These are phyloP conservation scores for Strobilomyces echinocephalus DNA, from an alignment of 768 basidiomycete genomes.

Conservation along the genomic window DNA sequence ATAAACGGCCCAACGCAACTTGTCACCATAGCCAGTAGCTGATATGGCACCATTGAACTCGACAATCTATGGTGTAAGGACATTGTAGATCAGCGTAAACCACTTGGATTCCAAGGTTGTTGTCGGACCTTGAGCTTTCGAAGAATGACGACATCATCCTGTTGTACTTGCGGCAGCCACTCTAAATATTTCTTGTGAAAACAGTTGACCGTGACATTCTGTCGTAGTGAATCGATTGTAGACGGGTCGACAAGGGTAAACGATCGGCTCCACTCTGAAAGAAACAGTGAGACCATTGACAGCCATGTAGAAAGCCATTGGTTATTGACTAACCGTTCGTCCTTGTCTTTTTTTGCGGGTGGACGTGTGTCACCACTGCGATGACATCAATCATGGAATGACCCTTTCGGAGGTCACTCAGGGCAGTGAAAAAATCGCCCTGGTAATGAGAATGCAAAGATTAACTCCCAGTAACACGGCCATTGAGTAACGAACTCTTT, in stretches of 20 bases:
- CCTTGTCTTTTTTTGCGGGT: conserved; percentile 12
- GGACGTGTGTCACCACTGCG: conserved; percentile 25
- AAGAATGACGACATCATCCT: conserved; percentile 51
- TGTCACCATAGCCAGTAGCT: conserved; percentile 45
- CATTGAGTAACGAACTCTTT: conserved; percentile 21
- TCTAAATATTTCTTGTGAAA: conserved; percentile 46
- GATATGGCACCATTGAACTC: conserved; percentile 26
- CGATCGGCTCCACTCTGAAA: conserved; percentile 43
- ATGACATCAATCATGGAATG: conserved; percentile 27
- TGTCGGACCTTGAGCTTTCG: conserved; percentile 44
- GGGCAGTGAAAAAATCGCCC: conserved; percentile 26
- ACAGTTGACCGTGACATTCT: conserved; percentile 40
- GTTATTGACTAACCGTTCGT: conserved; percentile 25
- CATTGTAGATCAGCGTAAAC: background rate
- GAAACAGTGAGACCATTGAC: background rate
- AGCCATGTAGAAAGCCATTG: background rate
- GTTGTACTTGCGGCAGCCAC: conserved; percentile 47
- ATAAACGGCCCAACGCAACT: conserved; percentile 54
- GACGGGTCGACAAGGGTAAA: conserved; percentile 53
- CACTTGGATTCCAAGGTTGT: background rate
- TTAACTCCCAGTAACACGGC: background rate
- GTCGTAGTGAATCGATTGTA: conserved; percentile 20
- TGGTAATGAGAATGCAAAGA: conserved; percentile 3
- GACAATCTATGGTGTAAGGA: conserved; percentile 27
- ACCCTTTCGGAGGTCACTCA: conserved; percentile 10